Conservation (phyloP, 2,329 filamentous ascomycete genomes). For the Lojkania enalia region DNA sequence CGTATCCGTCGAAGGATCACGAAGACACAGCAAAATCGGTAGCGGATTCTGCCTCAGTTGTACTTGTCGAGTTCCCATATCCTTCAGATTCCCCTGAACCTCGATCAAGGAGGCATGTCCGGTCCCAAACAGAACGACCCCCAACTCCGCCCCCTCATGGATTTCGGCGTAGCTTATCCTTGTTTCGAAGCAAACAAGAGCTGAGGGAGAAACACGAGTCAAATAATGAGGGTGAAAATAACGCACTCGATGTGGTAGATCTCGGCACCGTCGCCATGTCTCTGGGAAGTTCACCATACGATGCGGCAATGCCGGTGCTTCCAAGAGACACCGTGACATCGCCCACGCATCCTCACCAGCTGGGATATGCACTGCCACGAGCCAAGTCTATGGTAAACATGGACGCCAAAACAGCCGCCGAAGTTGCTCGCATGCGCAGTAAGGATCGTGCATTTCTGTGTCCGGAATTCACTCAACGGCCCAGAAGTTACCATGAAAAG, state of each 20-base stretch:
- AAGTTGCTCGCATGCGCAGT: constrained; percentile 41
- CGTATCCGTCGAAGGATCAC: constrained; percentile 37
- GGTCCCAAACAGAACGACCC: constrained; percentile 29
- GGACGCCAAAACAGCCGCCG: constrained; percentile 40
- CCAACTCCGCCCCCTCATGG: constrained; percentile 26
- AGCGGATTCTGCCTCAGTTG: constrained; percentile 4
- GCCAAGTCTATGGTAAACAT: constrained; percentile 39
- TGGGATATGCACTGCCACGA: constrained; percentile 32
- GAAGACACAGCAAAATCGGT: constrained; percentile 15
- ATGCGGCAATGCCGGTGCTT: constrained; percentile 40
- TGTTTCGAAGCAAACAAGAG: constrained; percentile 35
- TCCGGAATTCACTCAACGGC: constrained; percentile 24
- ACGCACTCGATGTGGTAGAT: constrained; percentile 37
- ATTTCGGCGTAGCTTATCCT: constrained; percentile 32
- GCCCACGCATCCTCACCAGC: constrained; percentile 42
- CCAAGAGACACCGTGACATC: constrained; percentile 20
- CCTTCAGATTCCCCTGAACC: constrained; percentile 12
- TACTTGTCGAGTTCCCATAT: constrained; percentile 19
- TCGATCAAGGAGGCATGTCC: constrained; percentile 13
- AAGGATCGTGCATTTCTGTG: constrained; percentile 32
- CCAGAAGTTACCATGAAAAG: constrained; percentile 33
- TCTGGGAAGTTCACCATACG: constrained; percentile 50
- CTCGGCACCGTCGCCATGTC: constrained; percentile 47
- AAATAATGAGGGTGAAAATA: constrained; percentile 17
- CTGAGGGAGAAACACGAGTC: constrained; percentile 25